Percentiles rank a stretch among this genome's conserved stretches.
Conservation (phyloP, 257 asterid species). For the Salvia miltiorrhiza region DNA sequence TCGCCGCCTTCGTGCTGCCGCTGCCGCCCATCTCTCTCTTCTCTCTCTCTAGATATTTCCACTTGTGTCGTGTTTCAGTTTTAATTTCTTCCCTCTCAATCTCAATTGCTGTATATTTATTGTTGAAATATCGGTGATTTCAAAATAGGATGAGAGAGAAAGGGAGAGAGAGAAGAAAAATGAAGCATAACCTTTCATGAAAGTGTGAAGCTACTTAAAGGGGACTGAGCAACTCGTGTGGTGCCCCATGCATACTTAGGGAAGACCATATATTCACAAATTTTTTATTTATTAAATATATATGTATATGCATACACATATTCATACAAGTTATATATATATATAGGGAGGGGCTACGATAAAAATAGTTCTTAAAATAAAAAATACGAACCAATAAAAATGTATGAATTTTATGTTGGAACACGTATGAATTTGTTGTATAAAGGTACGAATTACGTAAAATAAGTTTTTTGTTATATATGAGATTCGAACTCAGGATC, state of each 20-base stretch:
- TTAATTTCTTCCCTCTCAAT: not conserved
- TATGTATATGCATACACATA: not conserved
- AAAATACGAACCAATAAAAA: too few species aligned
- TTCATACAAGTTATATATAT: not conserved
- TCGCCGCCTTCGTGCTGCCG: constrained; percentile 27
- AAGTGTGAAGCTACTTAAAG: constrained; percentile 55
- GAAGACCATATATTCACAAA: constrained; percentile 28
- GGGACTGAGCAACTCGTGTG: constrained; percentile 78
- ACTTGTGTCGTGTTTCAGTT: not conserved
- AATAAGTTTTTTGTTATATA: too few species aligned
- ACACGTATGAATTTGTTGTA: too few species aligned
- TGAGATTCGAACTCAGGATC: too few species aligned
- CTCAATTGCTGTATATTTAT: not conserved
- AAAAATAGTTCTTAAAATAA: too few species aligned
- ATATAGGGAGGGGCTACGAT: too few species aligned
- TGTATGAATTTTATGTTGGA: too few species aligned
- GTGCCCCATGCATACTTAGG: constrained; percentile 51
- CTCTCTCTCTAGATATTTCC: not conserved
- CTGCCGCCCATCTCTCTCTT: constrained; percentile 15
- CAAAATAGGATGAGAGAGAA: constrained; percentile 17
- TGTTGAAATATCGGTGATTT: constrained; percentile 21
- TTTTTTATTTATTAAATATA: not conserved
- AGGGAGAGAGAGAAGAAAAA: constrained; percentile 24
- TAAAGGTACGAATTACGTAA: too few species aligned
- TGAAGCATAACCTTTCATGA: constrained; percentile 54